These are phyloP conservation scores for Myxozyma neglecta DNA, from an alignment of 805 yeast genomes.

Conservation along the genomic window DNA sequence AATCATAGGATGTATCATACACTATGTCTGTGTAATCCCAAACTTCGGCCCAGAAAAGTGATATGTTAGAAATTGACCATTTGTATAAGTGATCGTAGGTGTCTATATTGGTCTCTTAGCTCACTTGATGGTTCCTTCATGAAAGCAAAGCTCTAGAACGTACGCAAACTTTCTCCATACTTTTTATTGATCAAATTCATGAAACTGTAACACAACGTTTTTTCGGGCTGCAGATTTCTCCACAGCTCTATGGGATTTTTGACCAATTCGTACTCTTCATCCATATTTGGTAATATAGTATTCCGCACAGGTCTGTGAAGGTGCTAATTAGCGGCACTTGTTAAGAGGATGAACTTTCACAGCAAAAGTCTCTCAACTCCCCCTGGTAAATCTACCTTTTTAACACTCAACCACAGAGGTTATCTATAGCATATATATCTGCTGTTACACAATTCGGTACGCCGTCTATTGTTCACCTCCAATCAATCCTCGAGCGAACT, in stretches of 20 bases:
- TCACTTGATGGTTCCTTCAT: background rate
- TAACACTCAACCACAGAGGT: no score
- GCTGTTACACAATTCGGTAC: no score
- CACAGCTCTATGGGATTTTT: constrained; percentile 25
- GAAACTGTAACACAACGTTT: constrained; percentile 14
- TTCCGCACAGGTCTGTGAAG: background rate
- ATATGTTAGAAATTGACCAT: constrained; percentile 29
- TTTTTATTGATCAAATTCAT: constrained; percentile 10
- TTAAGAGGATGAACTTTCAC: background rate
- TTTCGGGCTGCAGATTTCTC: constrained; percentile 18
- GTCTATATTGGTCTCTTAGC: background rate
- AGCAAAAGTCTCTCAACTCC: no score
- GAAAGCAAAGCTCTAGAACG: background rate
- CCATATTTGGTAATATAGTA: background rate
- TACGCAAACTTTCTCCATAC: constrained; percentile 13
- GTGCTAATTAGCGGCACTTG: background rate
- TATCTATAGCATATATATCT: no score
- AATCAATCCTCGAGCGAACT: no score
- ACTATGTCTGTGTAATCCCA: constrained; percentile 31
- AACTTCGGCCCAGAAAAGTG: constrained; percentile 30
- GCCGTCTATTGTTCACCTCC: no score
- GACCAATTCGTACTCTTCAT: constrained; percentile 11
- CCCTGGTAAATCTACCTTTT: no score
- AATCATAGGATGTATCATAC: constrained; percentile 5
- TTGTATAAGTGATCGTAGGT: constrained; percentile 25